Evolutionary conservation across 176 grass and related monocot genomes (phyloP).

Genomic region (Carex parvula): DNA sequence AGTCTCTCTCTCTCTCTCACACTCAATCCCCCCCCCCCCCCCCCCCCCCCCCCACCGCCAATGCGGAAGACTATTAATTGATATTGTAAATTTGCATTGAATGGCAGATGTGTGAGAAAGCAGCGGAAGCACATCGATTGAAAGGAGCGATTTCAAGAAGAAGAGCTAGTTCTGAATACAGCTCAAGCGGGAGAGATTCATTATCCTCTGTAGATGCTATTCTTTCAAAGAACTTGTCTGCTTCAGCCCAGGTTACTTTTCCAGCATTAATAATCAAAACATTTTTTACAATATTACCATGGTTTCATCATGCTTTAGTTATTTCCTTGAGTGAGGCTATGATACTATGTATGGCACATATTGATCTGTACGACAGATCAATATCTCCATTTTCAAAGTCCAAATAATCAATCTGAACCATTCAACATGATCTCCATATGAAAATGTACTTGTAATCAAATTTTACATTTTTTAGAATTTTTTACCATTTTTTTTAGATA

Average conservation of each 20-base stretch:
- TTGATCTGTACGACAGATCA: too few species aligned
- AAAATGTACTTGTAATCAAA: too few species aligned
- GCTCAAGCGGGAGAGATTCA: slow-evolving; percentile 65
- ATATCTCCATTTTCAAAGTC: too few species aligned
- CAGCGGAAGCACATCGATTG: slow-evolving; percentile 79
- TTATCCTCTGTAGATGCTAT: slow-evolving; percentile 84
- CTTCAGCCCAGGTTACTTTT: slow-evolving; percentile 58
- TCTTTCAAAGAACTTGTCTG: slow-evolving; percentile 65
- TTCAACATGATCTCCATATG: too few species aligned
- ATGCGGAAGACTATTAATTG: neutral
- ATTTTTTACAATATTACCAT: neutral
- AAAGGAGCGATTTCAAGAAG: slow-evolving; percentile 71
- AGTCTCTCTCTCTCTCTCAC: slow-evolving; percentile 36
- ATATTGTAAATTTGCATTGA: slow-evolving; percentile 22
- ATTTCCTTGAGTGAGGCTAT: neutral
- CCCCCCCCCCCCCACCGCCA: too few species aligned
- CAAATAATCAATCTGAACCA: too few species aligned
- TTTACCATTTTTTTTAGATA: too few species aligned
- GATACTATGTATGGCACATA: too few species aligned
- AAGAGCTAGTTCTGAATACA: slow-evolving; percentile 73
- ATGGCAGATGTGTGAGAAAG: slow-evolving; percentile 89
- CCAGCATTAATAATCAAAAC: slow-evolving; percentile 25
- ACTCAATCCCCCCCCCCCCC: too few species aligned
- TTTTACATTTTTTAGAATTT: too few species aligned
- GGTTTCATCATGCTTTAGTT: slow-evolving; percentile 13